phyloP scores from a whole-genome alignment of 768 basidiomycete species.

The Lenzites betulinus region DNA sequence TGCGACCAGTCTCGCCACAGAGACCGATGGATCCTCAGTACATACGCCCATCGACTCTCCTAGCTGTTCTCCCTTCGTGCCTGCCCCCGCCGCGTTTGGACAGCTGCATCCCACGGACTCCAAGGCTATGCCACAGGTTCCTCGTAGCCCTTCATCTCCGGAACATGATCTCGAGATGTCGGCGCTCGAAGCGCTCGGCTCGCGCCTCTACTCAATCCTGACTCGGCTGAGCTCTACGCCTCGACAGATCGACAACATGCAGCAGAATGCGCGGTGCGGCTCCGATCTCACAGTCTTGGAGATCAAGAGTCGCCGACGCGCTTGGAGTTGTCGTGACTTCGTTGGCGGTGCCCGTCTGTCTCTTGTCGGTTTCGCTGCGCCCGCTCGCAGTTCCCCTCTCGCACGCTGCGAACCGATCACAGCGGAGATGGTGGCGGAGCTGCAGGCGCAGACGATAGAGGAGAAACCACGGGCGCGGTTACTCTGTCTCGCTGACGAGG shows the following conservation, averaged over 20 bases:
- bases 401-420: conserved; percentile 29
- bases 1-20: conserved; percentile 24
- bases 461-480: neutral
- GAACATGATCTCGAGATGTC: conserved; percentile 25
- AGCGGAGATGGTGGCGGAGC: conserved; percentile 1
- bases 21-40: conserved; percentile 31
- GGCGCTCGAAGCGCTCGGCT: conserved; percentile 29
- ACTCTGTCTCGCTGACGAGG: conserved; percentile 9
- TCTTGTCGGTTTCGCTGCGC: conserved; percentile 51
- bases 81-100: neutral
- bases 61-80: conserved; percentile 13
- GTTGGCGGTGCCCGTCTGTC: conserved; percentile 37
- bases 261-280: conserved; percentile 36
- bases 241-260: conserved; percentile 39
- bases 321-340: conserved; percentile 62
- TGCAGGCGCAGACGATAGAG: neutral
- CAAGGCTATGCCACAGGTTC: conserved; percentile 10
- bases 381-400: conserved; percentile 55
- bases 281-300: conserved; percentile 45
- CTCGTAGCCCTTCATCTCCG: conserved; percentile 23
- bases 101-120: conserved; percentile 1
- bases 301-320: conserved; percentile 59
- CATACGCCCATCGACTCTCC: conserved; percentile 30
- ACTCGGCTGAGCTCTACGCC: conserved; percentile 39
- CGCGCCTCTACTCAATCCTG: conserved; percentile 36